phyloP scores from a whole-genome alignment of 2,329 filamentous ascomycete genomes.

The Penicillium palitans region DNA sequence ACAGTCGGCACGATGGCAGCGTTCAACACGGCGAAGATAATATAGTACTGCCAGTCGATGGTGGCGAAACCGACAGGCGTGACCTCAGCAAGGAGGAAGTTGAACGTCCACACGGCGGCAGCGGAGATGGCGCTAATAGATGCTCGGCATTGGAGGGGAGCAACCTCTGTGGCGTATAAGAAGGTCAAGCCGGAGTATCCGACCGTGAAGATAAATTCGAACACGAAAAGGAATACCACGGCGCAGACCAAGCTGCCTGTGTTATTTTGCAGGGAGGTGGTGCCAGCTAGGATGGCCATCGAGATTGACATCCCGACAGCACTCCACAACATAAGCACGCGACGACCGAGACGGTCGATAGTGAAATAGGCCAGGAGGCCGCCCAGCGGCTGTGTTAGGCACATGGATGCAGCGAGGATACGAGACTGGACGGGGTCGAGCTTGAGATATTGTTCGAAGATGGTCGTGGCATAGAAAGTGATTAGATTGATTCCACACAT shows the following conservation, averaged over 20 bases:
- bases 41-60: constrained; percentile 19
- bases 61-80: constrained; percentile 16
- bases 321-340: constrained; percentile 28
- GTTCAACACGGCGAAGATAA: constrained; percentile 42
- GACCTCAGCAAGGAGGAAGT: constrained; percentile 21
- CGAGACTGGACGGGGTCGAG: constrained; percentile 7
- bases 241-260: constrained; percentile 11
- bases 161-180: constrained; percentile 17
- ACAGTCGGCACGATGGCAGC: constrained; percentile 35
- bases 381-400: constrained; percentile 37
- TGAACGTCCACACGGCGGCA: constrained; percentile 18
- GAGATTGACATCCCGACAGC: constrained; percentile 14
- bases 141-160: constrained; percentile 16
- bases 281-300: constrained; percentile 14
- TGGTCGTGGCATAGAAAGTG: constrained; percentile 34
- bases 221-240: constrained; percentile 16
- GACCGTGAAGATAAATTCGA: constrained; percentile 17
- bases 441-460: constrained; percentile 9
- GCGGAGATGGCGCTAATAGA: constrained; percentile 16
- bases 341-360: constrained; percentile 39
- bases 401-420: constrained; percentile 12
- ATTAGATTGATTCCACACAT: constrained; percentile 42
- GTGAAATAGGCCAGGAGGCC: constrained; percentile 43
- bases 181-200: constrained; percentile 18
- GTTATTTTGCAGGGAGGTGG: constrained; percentile 4